phyloP scores from a whole-genome alignment of 148 eudicot species.

The Rhododendron ferrugineum region DNA sequence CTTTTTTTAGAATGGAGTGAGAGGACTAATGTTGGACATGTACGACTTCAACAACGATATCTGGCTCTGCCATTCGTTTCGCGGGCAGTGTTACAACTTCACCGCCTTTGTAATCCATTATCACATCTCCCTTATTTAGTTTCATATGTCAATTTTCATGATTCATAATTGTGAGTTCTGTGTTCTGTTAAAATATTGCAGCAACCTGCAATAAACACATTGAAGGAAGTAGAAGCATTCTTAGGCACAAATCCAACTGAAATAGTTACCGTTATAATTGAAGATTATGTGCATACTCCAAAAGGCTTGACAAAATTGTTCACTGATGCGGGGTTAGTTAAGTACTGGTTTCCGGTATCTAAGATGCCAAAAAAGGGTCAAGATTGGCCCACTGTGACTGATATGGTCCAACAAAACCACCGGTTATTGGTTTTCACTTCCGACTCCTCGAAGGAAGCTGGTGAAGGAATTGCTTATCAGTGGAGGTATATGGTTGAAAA shows the following conservation, averaged over 20 bases:
- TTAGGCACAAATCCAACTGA: conserved; percentile 68
- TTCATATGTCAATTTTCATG: background rate
- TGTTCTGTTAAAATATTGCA: conserved; percentile 18
- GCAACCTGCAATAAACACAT: conserved; percentile 82
- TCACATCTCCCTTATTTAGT: background rate
- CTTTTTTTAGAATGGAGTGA: conserved; percentile 77
- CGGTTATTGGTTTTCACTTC: conserved; percentile 92
- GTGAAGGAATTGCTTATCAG: conserved; percentile 92
- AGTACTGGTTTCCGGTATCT: conserved; percentile 83
- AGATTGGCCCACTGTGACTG: conserved; percentile 92
- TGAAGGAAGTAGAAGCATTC: conserved; percentile 93
- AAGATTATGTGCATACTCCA: conserved; percentile 91
- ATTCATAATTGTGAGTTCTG: background rate
- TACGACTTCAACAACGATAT: conserved; percentile 85
- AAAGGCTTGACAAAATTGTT: conserved; percentile 82
- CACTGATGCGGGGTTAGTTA: conserved; percentile 72
- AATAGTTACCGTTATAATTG: conserved; percentile 93
- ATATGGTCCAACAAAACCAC: conserved; percentile 70
- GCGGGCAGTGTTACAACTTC: conserved; percentile 85
- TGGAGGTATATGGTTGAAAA: conserved; percentile 98
- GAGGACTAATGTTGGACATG: conserved; percentile 99
- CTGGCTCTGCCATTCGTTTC: conserved; percentile 96
- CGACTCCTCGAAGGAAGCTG: conserved; percentile 86
- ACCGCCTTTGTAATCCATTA: conserved; percentile 78
- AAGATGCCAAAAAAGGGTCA: conserved; percentile 89